Evolutionary conservation across 306 rosid genomes (phyloP).

Genomic region (Cicer arietinum): DNA sequence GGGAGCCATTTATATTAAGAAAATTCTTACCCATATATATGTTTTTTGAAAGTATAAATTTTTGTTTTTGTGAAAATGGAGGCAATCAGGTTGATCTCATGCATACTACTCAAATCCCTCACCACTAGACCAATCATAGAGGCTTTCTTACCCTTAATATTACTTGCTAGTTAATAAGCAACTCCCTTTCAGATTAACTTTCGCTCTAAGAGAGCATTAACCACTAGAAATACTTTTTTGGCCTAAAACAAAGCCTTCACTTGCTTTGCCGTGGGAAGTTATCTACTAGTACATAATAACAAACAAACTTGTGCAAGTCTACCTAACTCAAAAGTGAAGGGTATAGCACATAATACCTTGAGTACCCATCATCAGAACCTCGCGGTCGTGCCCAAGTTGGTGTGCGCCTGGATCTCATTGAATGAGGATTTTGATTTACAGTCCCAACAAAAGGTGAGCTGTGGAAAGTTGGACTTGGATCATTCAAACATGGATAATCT

Average conservation of each 20-base stretch:
- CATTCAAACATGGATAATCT: constrained; percentile 94
- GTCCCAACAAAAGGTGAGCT: constrained; percentile 62
- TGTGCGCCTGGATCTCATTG: constrained; percentile 90
- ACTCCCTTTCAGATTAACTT: neutral
- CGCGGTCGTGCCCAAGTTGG: constrained; percentile 95
- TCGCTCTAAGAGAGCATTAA: neutral
- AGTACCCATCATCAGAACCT: constrained; percentile 92
- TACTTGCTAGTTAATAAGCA: neutral
- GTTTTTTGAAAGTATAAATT: no score
- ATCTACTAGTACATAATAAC: neutral
- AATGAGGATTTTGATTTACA: constrained; percentile 63
- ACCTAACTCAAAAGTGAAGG: constrained; percentile 2
- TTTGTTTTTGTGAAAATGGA: no score
- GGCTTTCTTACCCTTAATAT: neutral
- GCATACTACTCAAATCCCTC: no score
- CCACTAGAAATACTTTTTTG: neutral
- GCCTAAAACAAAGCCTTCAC: constrained; percentile 1
- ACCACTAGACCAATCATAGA: no score
- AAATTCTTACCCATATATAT: neutral
- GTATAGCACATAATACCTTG: constrained; percentile 62
- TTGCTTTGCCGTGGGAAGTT: neutral
- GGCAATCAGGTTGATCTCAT: no score
- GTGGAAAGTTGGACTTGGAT: constrained; percentile 76
- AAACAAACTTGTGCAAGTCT: constrained; percentile 28
- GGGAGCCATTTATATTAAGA: neutral